These are phyloP conservation scores for Blastomyces parvus DNA, from an alignment of 2,329 filamentous ascomycete species.

Conservation along the genomic window DNA sequence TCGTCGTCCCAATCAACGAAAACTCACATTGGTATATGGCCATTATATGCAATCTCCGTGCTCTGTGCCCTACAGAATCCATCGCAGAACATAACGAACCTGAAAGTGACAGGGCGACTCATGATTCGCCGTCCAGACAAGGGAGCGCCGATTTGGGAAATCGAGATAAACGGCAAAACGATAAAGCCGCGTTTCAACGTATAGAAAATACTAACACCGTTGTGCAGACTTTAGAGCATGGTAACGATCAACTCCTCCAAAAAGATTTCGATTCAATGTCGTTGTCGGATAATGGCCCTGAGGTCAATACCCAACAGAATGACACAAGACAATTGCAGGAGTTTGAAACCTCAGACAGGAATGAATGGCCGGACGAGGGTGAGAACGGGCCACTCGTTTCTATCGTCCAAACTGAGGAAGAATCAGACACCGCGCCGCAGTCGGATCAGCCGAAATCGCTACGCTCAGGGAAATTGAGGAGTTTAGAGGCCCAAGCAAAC, in stretches of 20 bases:
- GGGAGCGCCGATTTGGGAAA: background rate
- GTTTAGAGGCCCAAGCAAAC: background rate
- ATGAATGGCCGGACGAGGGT: slow-evolving; percentile 27
- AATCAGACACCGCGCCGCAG: background rate
- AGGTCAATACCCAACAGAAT: background rate
- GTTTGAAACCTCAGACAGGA: slow-evolving; percentile 11
- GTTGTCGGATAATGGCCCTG: slow-evolving; percentile 19
- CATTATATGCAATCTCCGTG: slow-evolving; percentile 81
- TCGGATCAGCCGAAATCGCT: slow-evolving; percentile 15
- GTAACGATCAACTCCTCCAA: slow-evolving; percentile 21
- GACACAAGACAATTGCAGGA: slow-evolving; percentile 1
- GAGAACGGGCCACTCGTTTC: slow-evolving; percentile 17
- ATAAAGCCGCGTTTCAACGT: background rate
- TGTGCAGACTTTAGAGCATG: slow-evolving; percentile 9
- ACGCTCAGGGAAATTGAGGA: background rate
- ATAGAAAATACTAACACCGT: background rate
- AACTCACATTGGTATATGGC: slow-evolving; percentile 85
- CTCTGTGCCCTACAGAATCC: slow-evolving; percentile 18
- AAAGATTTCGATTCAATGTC: slow-evolving; percentile 25
- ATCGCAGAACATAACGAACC: background rate
- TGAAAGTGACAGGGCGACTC: background rate
- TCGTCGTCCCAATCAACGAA: slow-evolving; percentile 88
- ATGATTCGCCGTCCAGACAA: background rate
- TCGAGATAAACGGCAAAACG: background rate
- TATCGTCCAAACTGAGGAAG: background rate